Evolutionary conservation across 192 early-diverging fungal species (phyloP), one percentile per base, ranked within the genome.

Genomic region (Coemansia umbellata): DNA sequence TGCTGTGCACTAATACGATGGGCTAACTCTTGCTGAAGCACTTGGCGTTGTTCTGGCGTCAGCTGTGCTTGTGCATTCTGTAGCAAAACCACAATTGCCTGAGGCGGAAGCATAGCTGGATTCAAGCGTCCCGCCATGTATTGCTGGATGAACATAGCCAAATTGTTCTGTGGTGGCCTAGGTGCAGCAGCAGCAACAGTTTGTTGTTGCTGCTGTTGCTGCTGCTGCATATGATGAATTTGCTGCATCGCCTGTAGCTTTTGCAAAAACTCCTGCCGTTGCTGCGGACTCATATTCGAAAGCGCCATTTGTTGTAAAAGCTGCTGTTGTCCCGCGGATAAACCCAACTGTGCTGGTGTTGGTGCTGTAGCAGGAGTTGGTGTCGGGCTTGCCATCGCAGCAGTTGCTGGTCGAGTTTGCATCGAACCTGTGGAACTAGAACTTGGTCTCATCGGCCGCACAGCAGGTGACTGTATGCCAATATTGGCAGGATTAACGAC

Each of bases 91-190:
- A 55, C 6, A n/a, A 72, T 60, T 5, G 61, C 24, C 28, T 60
- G 47, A 18, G 53, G 69, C 24, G 62, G 58, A 40, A 72, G 47
- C 50, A 19, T 8, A 1, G 48, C 21, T 8, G 58, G 53, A 21
- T 57, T 60, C 33, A 72, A 15, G 44, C 56, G 62, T 2, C 69
- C 69, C 8, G 69, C 52, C n/a, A 50, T 35, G 8, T 65, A 41
- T 54, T 72, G 69, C 39, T 72, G 69, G 6, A 72, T 26, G 17
- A 66, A 49, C 53, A 31, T 21, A 9, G 50, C 62, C 17, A 66
- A 26, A 42, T 61, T 72, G 43, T 42, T 41, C 48, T 63, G 62
- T 4, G 62, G 53, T 21, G 52, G 62, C 11, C 55, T 57, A 4
- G 65, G 50, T 18, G 50, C 45, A 2, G 41, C 8, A 18, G 47